Conservation (phyloP, 208 protist genomes). For the Wallacemonas collosoma region DNA sequence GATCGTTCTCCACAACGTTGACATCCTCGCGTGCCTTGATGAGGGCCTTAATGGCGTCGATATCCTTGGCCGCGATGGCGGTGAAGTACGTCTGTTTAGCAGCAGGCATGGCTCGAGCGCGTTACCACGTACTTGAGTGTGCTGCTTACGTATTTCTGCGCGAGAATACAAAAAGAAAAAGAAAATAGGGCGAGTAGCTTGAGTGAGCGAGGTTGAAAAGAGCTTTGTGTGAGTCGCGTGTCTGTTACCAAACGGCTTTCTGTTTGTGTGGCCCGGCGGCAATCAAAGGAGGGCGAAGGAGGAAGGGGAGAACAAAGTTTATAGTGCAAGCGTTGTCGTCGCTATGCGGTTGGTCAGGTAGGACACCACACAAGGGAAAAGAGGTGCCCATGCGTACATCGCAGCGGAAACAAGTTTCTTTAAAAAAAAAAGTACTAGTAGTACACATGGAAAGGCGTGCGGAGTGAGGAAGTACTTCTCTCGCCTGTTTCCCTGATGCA, state of each 20-base stretch:
- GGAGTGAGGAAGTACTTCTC: too few relatives aligned
- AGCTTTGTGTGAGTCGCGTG: neutral
- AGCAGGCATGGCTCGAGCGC: neutral
- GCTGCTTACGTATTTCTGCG: neutral
- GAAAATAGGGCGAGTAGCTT: neutral
- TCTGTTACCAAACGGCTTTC: neutral
- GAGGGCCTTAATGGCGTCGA: conserved; percentile 27
- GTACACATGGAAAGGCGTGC: too few relatives aligned
- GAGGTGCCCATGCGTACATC: too few relatives aligned
- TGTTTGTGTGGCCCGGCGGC: too few relatives aligned
- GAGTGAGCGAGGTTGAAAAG: conserved; percentile 4
- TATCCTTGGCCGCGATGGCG: conserved; percentile 35
- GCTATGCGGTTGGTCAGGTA: too few relatives aligned
- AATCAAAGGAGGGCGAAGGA: neutral
- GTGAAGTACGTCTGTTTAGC: conserved; percentile 32
- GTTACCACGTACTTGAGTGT: neutral
- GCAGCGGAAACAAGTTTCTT: too few relatives aligned
- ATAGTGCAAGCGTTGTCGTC: too few relatives aligned
- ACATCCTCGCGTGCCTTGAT: conserved; percentile 37
- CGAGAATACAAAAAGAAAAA: conserved; percentile 5
- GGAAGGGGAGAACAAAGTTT: neutral
- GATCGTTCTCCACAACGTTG: conserved; percentile 30
- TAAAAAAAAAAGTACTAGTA: too few relatives aligned
- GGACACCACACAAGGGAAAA: too few relatives aligned
- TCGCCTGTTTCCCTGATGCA: too few relatives aligned